phyloP scores from a whole-genome alignment of 306 rosid genomes.

The Biancaea sappan region DNA sequence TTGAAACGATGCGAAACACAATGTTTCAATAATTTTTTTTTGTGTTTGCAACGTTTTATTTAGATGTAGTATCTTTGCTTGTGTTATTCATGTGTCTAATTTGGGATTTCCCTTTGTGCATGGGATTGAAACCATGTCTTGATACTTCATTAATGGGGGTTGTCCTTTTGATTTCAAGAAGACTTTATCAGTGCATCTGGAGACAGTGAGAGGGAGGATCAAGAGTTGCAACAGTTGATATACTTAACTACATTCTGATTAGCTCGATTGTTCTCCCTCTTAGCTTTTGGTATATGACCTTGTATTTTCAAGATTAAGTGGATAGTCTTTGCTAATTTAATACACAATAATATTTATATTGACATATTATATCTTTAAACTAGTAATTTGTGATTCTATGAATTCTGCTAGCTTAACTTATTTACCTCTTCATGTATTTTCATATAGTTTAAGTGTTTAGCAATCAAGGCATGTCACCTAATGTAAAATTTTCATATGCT shows the following conservation, averaged over 20 bases:
- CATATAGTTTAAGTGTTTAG: no score
- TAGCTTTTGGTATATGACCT: conserved; percentile 2
- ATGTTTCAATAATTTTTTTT: no score
- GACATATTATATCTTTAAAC: not conserved
- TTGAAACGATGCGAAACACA: no score
- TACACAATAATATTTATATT: not conserved
- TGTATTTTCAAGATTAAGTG: not conserved
- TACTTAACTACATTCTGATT: conserved; percentile 69
- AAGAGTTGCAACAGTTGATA: conserved; percentile 59
- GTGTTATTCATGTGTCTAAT: not conserved
- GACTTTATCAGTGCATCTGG: conserved; percentile 74
- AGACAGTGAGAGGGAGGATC: conserved; percentile 83
- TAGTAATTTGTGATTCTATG: not conserved
- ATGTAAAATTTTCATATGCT: no score
- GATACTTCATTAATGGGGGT: not conserved
- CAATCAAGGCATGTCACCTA: no score
- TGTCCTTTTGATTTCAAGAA: conserved; percentile 49
- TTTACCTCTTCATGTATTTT: no score
- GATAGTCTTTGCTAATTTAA: not conserved
- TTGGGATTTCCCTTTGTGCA: not conserved
- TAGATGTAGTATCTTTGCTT: not conserved
- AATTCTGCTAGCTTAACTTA: no score
- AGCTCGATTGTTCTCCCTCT: conserved; percentile 12
- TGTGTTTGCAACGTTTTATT: no score
- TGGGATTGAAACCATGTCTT: not conserved